Percentiles rank a stretch among this genome's conserved stretches.
Evolutionary conservation across 2,329 filamentous ascomycete species (phyloP).

Genomic region (Coniella lustricola): DNA sequence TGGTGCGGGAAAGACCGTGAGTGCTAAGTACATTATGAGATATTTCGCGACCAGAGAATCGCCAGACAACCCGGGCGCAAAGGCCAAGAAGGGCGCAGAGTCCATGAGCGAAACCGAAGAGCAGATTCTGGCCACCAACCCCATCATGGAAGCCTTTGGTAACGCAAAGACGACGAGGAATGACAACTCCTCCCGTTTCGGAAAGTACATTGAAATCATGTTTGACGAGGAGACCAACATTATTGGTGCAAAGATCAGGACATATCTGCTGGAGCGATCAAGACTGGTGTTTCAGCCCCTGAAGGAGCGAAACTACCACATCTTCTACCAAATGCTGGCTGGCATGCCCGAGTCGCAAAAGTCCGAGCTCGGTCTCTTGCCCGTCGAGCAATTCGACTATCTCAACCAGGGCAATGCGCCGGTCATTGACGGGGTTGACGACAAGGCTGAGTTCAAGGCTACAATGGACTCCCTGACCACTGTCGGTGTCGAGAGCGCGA

Average conservation of each 20-base stretch:
- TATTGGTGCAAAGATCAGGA: constrained; percentile 94
- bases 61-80: constrained; percentile 75
- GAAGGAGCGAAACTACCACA: constrained; percentile 97
- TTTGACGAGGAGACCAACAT: constrained; percentile 94
- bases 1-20: constrained; percentile 97
- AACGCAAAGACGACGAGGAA: constrained; percentile 99
- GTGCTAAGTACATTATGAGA: constrained; percentile 99
- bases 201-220: constrained; percentile 99
- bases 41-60: constrained; percentile 98
- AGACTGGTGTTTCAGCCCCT: constrained; percentile 94
- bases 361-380: constrained; percentile 69
- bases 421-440: constrained; percentile 87
- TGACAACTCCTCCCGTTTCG: constrained; percentile 97
- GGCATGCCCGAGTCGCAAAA: constrained; percentile 81
- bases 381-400: constrained; percentile 90
- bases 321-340: constrained; percentile 95
- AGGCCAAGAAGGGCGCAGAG: constrained; percentile 66
- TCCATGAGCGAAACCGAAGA: constrained; percentile 97
- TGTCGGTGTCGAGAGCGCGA: constrained; percentile 69
- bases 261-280: constrained; percentile 90
- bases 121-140: constrained; percentile 95
- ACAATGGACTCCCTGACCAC: constrained; percentile 80
- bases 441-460: constrained; percentile 87
- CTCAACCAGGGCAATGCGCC: constrained; percentile 91
- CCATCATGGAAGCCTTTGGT: constrained; percentile 99